Evolutionary conservation across 177 flowering plant species (phyloP).

Genomic region (Vitis hybrid): DNA sequence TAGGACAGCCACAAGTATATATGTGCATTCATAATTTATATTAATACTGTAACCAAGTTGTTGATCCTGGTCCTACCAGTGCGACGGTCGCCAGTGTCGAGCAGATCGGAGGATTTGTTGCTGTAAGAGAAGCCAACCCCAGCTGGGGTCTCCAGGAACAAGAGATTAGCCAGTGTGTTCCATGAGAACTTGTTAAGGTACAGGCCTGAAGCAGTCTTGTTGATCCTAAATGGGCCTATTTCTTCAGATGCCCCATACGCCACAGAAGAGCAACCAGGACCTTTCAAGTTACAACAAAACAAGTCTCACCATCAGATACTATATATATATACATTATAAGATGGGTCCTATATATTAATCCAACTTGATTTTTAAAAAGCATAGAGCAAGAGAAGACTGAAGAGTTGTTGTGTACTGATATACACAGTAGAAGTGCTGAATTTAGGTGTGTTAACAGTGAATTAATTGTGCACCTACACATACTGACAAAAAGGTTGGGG

Average conservation of each 20-base stretch:
- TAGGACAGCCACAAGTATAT: too few relatives aligned
- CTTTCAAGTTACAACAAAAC: slow-evolving; percentile 23
- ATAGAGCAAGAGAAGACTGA: too few relatives aligned
- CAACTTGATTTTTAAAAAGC: too few relatives aligned
- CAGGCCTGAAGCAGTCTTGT: slow-evolving; percentile 54
- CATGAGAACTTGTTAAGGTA: slow-evolving; percentile 77
- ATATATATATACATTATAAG: background rate
- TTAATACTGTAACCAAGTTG: background rate
- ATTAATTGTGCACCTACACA: slow-evolving; percentile 9
- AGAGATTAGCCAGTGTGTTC: slow-evolving; percentile 69
- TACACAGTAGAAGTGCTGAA: too few relatives aligned
- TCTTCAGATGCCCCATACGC: slow-evolving; percentile 99
- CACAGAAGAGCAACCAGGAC: slow-evolving; percentile 95
- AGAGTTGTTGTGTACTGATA: too few relatives aligned
- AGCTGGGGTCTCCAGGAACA: slow-evolving; percentile 84
- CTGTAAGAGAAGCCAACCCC: slow-evolving; percentile 89
- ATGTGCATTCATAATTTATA: too few relatives aligned
- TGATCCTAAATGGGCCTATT: slow-evolving; percentile 85
- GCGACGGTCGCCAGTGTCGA: slow-evolving; percentile 72
- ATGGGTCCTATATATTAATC: too few relatives aligned
- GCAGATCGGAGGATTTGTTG: slow-evolving; percentile 70
- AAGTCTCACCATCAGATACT: background rate
- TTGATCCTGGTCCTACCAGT: slow-evolving; percentile 45
- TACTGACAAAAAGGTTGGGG: background rate
- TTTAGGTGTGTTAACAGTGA: too few relatives aligned